phyloP scores from a whole-genome alignment of 2,329 filamentous ascomycete genomes.

The Remersonia thermophila region DNA sequence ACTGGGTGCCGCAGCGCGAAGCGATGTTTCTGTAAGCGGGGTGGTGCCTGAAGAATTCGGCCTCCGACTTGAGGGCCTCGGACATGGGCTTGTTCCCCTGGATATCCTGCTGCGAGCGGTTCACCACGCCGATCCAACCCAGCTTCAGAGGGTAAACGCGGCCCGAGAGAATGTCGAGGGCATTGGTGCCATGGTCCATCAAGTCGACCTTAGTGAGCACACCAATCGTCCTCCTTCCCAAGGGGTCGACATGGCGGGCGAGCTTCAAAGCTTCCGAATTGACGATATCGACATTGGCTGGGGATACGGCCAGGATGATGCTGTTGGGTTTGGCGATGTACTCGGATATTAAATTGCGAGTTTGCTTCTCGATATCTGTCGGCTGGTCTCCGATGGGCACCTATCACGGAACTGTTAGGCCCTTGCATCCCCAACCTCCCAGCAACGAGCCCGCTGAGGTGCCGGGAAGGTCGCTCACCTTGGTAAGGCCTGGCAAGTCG shows the following conservation, averaged over 20 bases:
- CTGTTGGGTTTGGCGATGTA: constrained; percentile 99
- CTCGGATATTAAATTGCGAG: constrained; percentile 87
- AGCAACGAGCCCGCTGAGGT: too few relatives aligned
- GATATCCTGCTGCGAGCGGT: constrained; percentile 96
- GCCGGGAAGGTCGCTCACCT: constrained; percentile 39
- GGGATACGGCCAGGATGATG: constrained; percentile 91
- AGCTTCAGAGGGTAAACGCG: constrained; percentile 94
- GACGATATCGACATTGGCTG: constrained; percentile 94
- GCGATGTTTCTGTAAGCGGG: constrained; percentile 96
- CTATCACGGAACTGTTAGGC: constrained; percentile 28
- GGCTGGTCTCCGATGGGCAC: constrained; percentile 97
- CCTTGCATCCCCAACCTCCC: background rate
- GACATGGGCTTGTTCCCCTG: constrained; percentile 90
- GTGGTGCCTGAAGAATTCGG: constrained; percentile 94
- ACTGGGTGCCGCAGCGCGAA: constrained; percentile 83
- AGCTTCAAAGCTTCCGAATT: constrained; percentile 97
- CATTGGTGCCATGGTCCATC: constrained; percentile 98
- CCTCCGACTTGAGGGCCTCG: constrained; percentile 78
- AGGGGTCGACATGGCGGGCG: constrained; percentile 88
- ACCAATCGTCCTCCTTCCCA: constrained; percentile 88
- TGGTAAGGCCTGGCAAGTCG: constrained; percentile 89
- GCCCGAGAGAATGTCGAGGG: constrained; percentile 92
- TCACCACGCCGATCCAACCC: constrained; percentile 95
- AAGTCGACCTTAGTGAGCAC: constrained; percentile 94
- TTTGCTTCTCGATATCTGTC: constrained; percentile 97